These are phyloP conservation scores for Trypanosoma cruzi DNA, from an alignment of 208 protist species.

Conservation along the genomic window DNA sequence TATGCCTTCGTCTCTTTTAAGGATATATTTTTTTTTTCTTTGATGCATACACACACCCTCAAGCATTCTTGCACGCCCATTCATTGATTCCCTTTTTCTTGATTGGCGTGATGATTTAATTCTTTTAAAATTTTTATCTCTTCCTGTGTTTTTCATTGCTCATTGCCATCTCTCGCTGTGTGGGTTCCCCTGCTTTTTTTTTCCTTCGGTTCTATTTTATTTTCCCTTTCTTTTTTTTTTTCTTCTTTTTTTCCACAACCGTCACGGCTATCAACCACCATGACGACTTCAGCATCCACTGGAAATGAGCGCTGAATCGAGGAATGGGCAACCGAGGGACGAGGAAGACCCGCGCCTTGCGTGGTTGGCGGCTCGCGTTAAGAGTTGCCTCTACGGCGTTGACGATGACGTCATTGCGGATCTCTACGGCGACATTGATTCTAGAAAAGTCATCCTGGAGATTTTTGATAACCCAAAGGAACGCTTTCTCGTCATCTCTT, in stretches of 20 bases:
- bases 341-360: constrained; percentile 62
- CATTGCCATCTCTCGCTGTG: neutral
- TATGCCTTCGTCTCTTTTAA: neutral
- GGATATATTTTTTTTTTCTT: too few relatives aligned
- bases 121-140: neutral
- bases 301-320: constrained; percentile 1
- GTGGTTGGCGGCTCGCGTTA: constrained; percentile 69
- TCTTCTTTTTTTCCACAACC: constrained; percentile 5
- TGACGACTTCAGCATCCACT: neutral
- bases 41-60: too few relatives aligned
- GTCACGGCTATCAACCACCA: neutral
- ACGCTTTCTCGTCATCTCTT: constrained; percentile 56
- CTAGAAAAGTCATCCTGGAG: constrained; percentile 42
- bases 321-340: neutral
- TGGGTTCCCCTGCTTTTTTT: neutral
- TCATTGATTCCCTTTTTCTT: too few relatives aligned
- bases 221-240: constrained; percentile 15
- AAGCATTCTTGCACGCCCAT: too few relatives aligned
- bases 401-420: constrained; percentile 48
- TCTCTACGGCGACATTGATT: constrained; percentile 45
- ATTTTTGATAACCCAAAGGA: constrained; percentile 64
- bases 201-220: constrained; percentile 3
- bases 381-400: constrained; percentile 64
- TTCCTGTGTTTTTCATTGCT: neutral
- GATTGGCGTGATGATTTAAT: too few relatives aligned